phyloP scores from a whole-genome alignment of 352 stramenopile species.

The Pythium phragmiticola region DNA sequence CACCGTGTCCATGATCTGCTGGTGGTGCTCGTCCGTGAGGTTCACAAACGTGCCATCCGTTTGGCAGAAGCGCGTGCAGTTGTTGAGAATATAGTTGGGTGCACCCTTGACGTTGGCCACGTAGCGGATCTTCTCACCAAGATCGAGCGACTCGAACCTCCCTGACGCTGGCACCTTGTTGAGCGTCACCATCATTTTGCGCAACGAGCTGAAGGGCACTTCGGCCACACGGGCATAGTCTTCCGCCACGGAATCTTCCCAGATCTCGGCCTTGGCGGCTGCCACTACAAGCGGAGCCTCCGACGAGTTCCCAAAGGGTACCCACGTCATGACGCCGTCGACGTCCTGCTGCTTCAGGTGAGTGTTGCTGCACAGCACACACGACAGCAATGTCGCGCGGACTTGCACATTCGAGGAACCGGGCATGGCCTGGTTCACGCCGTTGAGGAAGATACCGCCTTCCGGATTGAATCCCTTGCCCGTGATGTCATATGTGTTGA shows the following conservation, averaged over 20 bases:
- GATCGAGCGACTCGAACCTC: conserved; percentile 10
- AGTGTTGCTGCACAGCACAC: conserved; percentile 77
- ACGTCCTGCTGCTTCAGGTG: conserved; percentile 59
- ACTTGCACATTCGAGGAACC: conserved; percentile 51
- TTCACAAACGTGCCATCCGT: conserved; percentile 49
- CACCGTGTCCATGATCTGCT: conserved; percentile 54
- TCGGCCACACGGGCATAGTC: conserved; percentile 82
- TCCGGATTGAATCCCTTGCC: conserved; percentile 62
- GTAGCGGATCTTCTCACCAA: conserved; percentile 41
- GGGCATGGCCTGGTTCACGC: conserved; percentile 36
- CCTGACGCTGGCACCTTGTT: too few species aligned
- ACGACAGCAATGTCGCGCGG: conserved; percentile 54
- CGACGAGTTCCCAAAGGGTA: conserved; percentile 67
- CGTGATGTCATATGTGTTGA: conserved; percentile 63
- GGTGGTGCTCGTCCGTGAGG: conserved; percentile 41
- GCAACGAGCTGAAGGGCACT: conserved; percentile 89
- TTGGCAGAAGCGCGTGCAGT: conserved; percentile 57
- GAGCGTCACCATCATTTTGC: too few species aligned
- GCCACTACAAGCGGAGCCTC: conserved; percentile 74
- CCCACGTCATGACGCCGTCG: conserved; percentile 44
- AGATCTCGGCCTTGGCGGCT: conserved; percentile 66
- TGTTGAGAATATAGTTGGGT: conserved; percentile 69
- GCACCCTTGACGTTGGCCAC: conserved; percentile 66
- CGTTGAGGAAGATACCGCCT: conserved; percentile 48
- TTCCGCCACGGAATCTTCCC: conserved; percentile 45